Base-by-base conservation (phyloP, 768 basidiomycete genomes). In the Gymnopilus dilepis region DNA sequence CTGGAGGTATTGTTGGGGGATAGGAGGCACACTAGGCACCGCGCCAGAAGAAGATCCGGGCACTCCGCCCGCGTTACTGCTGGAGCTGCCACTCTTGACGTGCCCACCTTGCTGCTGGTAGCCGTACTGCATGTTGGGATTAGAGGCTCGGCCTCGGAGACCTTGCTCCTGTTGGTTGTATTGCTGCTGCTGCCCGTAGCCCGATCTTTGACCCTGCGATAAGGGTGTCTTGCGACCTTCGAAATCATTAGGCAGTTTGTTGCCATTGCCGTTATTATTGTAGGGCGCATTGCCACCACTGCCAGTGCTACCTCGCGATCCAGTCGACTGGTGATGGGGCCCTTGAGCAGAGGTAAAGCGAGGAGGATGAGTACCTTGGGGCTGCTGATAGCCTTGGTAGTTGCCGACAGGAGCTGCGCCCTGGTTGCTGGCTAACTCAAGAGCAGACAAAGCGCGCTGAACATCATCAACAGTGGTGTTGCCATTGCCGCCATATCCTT, bases 1-100 rank as follows among this genome's bases (percentile, higher is more conserved):
- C 62, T 86, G 88, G 22, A 92, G 77, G 69, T 87, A 92, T 70
- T 93, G 91, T 28, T 80, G 71, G 22, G 92, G 92, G 61, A 93
- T 88, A 33, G 86, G 77, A 1, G 92, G 91, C 6, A 92, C 89
- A 50, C 75, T 88, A 6, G 90, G 89, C 28, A 90, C 76, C 28
- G 68, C 66, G 9, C 75, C 78, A 71, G 65, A 63, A 71, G 65
- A 63, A 30, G 67, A 55, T 17, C 65, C 63, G 8, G 58, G 33
- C 47, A 70, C 70, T 26, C 69, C 64, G 58, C 69, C 71, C 37
- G 71, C 66, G 61, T 57, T 70, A 6, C 72, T 73, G 55, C 75
- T 76, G 56, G 68, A 67, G 37, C 73, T 83, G 22, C 66, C 57
- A 38, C 64, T 66, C 65, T 78, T 77, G 52, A 68, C 69, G 43